Conservation (phyloP, 2,329 filamentous ascomycete species). For the Phyllosticta citrichinensis region DNA sequence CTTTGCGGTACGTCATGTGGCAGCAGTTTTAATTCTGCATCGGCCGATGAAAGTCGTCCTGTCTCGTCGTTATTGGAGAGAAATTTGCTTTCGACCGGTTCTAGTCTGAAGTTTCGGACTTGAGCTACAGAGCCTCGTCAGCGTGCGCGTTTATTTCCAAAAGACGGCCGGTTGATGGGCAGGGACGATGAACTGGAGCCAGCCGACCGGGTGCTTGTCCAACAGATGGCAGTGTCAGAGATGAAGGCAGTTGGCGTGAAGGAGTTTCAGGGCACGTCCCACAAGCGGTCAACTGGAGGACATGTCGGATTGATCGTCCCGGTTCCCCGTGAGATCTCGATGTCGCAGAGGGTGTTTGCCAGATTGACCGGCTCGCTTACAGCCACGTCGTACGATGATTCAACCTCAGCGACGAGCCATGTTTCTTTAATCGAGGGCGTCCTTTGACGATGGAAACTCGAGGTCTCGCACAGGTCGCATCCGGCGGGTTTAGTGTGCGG, state of each 20-base stretch:
- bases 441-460: neutral
- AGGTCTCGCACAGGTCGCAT: neutral
- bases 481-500: no score
- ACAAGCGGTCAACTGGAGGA: neutral
- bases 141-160: neutral
- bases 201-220: no score
- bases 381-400: neutral
- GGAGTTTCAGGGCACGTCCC: neutral
- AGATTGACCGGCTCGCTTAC: neutral
- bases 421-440: neutral
- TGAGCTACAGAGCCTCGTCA: neutral
- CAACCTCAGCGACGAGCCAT: neutral
- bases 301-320: neutral
- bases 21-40: neutral
- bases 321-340: neutral
- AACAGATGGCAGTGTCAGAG: neutral
- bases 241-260: neutral
- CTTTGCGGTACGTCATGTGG: neutral
- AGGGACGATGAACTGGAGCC: neutral
- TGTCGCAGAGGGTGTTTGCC: neutral
- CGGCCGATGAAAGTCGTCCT: neutral
- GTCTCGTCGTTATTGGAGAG: neutral
- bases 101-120: neutral
- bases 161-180: neutral
- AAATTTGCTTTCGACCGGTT: neutral